phyloP scores from a whole-genome alignment of 495 filamentous ascomycete genomes.

The Neurospora sp. region DNA sequence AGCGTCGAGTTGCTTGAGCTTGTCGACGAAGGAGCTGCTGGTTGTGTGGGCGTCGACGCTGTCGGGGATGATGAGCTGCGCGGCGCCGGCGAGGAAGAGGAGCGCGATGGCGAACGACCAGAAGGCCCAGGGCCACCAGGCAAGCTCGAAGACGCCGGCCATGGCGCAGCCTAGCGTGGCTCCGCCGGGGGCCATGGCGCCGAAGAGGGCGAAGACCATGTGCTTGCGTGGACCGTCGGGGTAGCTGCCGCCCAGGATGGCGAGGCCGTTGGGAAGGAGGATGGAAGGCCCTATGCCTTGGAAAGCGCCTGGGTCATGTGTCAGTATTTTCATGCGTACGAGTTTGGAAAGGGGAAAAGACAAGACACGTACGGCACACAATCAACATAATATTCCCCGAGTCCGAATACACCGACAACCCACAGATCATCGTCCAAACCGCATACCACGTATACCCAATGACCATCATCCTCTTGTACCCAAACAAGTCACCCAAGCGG shows the following conservation, averaged over 20 bases:
- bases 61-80: slow-evolving; percentile 28
- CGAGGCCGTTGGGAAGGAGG: slow-evolving; percentile 52
- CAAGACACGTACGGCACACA: slow-evolving; percentile 24
- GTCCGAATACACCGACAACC: slow-evolving; percentile 27
- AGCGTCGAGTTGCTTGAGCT: slow-evolving; percentile 34
- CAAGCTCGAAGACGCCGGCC: slow-evolving; percentile 40
- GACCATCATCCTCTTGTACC: slow-evolving; percentile 47
- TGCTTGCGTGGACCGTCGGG: slow-evolving; percentile 44
- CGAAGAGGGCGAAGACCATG: slow-evolving; percentile 56
- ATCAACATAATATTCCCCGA: slow-evolving; percentile 38
- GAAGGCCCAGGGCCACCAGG: slow-evolving; percentile 61
- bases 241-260: slow-evolving; percentile 47
- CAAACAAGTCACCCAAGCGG: slow-evolving; percentile 48
- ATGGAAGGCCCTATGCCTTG: slow-evolving; percentile 54
- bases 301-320: slow-evolving; percentile 29
- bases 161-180: slow-evolving; percentile 41
- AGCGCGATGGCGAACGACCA: slow-evolving; percentile 46
- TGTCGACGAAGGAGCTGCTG: slow-evolving; percentile 11
- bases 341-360: not conserved
- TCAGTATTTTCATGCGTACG: not conserved
- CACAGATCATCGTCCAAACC: slow-evolving; percentile 47
- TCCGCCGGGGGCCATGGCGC: slow-evolving; percentile 50
- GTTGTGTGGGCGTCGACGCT: slow-evolving; percentile 23
- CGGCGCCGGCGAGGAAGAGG: slow-evolving; percentile 29
- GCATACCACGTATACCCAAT: slow-evolving; percentile 49